phyloP scores from a whole-genome alignment of 2,329 filamentous ascomycete genomes.

The Pseudogymnoascus sp. region DNA sequence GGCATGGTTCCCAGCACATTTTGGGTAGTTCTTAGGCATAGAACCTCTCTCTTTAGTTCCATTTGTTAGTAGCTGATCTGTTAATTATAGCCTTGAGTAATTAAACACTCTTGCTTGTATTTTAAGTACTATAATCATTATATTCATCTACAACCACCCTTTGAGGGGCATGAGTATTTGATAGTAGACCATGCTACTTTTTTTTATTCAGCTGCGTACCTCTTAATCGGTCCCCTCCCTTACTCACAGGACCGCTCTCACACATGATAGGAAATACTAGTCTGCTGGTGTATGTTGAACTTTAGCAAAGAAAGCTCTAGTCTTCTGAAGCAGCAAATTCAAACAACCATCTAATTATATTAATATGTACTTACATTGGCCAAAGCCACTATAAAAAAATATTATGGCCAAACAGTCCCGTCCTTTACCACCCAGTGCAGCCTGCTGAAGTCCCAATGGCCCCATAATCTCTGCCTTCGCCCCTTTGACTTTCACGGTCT shows the following conservation, averaged over 20 bases:
- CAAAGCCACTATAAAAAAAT: neutral
- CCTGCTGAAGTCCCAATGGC: neutral
- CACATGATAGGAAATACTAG: neutral
- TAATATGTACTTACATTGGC: neutral
- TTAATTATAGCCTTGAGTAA: too few species aligned
- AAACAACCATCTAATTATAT: neutral
- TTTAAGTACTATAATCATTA: too few species aligned
- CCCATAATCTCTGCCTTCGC: neutral
- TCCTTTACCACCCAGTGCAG: neutral
- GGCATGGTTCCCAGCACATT: too few species aligned
- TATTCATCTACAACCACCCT: too few species aligned
- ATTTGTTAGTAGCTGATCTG: too few species aligned
- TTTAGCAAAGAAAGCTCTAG: neutral
- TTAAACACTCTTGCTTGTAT: too few species aligned
- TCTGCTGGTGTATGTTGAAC: neutral
- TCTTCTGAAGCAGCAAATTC: neutral
- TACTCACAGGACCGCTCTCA: neutral
- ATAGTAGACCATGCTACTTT: too few species aligned
- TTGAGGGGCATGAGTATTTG: too few species aligned
- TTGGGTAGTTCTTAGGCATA: too few species aligned
- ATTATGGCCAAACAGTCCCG: neutral
- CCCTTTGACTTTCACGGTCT: neutral
- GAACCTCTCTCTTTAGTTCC: too few species aligned
- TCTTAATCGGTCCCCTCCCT: too few species aligned
- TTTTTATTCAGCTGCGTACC: too few species aligned